phyloP scores from a whole-genome alignment of 2,329 filamentous ascomycete species.

The Aspergillus glaucus region DNA sequence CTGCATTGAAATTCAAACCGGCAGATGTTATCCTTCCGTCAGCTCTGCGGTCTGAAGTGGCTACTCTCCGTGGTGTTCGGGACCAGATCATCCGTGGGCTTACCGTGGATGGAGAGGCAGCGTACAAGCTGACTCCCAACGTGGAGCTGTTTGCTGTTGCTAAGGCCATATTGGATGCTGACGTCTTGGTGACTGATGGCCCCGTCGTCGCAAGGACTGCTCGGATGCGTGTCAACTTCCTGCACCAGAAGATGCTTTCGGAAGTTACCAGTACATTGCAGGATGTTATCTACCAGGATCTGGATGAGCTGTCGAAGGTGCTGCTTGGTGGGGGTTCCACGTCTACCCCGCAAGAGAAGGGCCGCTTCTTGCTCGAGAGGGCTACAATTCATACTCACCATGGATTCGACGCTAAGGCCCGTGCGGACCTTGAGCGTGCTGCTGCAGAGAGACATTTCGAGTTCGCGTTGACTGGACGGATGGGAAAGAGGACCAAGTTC shows the following conservation, averaged over 20 bases:
- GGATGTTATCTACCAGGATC: constrained; percentile 53
- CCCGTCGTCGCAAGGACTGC: constrained; percentile 50
- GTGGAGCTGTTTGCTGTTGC: constrained; percentile 80
- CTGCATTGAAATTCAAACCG: constrained; percentile 59
- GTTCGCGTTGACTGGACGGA: constrained; percentile 75
- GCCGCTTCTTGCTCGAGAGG: constrained; percentile 72
- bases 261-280: constrained; percentile 58
- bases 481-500: constrained; percentile 60
- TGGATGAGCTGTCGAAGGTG: constrained; percentile 46
- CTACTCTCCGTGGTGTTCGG: constrained; percentile 43
- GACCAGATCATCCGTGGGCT: constrained; percentile 62
- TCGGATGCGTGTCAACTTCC: constrained; percentile 65
- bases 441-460: constrained; percentile 62
- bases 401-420: constrained; percentile 70
- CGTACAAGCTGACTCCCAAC: constrained; percentile 76
- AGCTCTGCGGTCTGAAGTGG: constrained; percentile 29
- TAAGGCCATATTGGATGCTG: constrained; percentile 49
- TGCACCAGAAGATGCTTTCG: constrained; percentile 61
- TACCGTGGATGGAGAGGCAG: constrained; percentile 75
- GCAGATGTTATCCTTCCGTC: constrained; percentile 45
- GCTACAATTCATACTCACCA: constrained; percentile 79
- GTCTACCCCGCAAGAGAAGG: constrained; percentile 45
- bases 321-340: constrained; percentile 20
- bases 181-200: constrained; percentile 38
- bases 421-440: constrained; percentile 63